Evolutionary conservation across 2,329 filamentous ascomycete genomes (phyloP), one percentile per base, ranked within the genome.

Genomic region (Xylaria digitata): DNA sequence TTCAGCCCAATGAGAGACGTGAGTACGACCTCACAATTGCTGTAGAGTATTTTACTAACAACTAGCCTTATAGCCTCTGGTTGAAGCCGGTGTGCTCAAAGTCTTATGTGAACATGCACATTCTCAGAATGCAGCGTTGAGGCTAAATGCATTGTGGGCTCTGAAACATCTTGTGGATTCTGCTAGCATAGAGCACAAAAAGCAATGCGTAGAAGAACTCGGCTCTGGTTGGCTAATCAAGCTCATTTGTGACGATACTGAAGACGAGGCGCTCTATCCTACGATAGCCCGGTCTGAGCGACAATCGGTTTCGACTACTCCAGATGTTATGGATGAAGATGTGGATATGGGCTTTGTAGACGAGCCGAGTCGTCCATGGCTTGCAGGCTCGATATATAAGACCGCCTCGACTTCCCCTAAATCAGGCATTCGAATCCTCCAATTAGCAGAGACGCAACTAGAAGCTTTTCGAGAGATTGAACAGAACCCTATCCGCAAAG

Each of bases 1-100:
- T 92, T 96, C 73, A 97, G 94, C 75, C 94, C 96, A 0, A 94
- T 97, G 88, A 90, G 93, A 78, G 89, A 93, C 77, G 93, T 95
- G 78, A 82, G 90, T 83, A 58, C 65, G 69, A 67, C 67, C 37
- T 52, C 46, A 52, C 73, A 77, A 69, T 77, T 49, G 23, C 7
- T 57, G 54, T 59, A 53, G 46, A 45, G 50, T 9, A n/a, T 48
- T 57, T 19, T 65, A 72, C 63, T 67, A 58, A 70, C 40, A 40
- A 34, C 34, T 49, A 40, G 9, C 58, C 45, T 54, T 3, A 30
- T 72, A 95, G 89, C 84, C 89, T 49, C 88, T 97, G 40, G 85
- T 92, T 6, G 88, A 92, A 55, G 87, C 87, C 5, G 92, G 92
- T 6, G 87, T 96, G 1, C 85, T 97, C 71, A 89, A 88, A 68